Evolutionary conservation across 352 stramenopile genomes (phyloP).

Genomic region (Albugo candida): DNA sequence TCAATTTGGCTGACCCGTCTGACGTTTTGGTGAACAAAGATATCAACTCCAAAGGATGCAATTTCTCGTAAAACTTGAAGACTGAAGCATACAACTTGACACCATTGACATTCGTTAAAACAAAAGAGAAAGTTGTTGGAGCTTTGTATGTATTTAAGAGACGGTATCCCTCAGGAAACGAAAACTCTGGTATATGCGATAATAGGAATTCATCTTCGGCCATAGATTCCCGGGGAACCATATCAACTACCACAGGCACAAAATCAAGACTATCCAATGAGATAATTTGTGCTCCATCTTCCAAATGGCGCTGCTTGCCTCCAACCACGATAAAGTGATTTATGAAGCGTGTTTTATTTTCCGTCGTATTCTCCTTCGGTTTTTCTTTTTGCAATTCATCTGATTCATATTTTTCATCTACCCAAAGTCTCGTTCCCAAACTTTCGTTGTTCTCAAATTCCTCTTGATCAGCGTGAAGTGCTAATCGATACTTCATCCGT

Average conservation of each 20-base stretch:
- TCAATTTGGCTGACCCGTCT: no score
- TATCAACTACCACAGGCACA: no score
- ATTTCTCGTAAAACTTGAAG: conserved; percentile 65
- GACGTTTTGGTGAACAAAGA: conserved; percentile 21
- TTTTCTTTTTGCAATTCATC: background rate
- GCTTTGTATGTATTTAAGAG: conserved; percentile 31
- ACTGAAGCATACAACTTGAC: conserved; percentile 66
- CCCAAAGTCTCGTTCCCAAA: no score
- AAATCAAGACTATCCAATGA: no score
- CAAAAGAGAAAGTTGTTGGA: conserved; percentile 66
- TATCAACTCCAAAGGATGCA: conserved; percentile 61
- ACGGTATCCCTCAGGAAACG: conserved; percentile 53
- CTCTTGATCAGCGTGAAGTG: background rate
- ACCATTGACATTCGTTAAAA: conserved; percentile 63
- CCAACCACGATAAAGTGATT: conserved; percentile 68
- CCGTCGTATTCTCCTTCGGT: background rate
- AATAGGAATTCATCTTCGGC: no score
- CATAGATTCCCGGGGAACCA: no score
- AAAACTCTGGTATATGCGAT: conserved; percentile 19
- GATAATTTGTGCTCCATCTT: no score
- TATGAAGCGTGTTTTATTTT: no score
- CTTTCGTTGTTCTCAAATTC: no score
- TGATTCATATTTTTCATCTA: no score
- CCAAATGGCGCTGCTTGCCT: background rate
- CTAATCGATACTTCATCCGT: background rate